These are phyloP conservation scores for Fusarium siculi DNA, from an alignment of 2,329 filamentous ascomycete species.

Conservation along the genomic window DNA sequence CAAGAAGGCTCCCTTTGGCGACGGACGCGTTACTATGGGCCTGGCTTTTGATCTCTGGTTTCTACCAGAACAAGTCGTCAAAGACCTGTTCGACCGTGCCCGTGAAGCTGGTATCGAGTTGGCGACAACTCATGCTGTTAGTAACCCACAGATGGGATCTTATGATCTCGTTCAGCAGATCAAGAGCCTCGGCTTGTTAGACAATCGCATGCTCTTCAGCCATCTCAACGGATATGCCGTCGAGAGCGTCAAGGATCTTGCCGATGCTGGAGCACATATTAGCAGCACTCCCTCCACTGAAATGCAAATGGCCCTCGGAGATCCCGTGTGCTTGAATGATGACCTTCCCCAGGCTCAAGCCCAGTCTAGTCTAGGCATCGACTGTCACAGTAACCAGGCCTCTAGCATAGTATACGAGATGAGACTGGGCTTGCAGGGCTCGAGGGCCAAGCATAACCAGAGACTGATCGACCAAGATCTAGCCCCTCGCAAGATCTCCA, in stretches of 20 bases:
- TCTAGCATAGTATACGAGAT: constrained; percentile 13
- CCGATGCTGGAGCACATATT: background rate
- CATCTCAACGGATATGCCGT: background rate
- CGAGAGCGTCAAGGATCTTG: background rate
- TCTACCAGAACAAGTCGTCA: background rate
- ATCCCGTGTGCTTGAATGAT: background rate
- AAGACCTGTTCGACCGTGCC: background rate
- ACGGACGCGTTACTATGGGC: background rate
- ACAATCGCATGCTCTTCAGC: constrained; percentile 1
- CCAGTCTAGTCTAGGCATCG: constrained; percentile 1
- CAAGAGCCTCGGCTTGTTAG: background rate
- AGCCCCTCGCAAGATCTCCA: background rate
- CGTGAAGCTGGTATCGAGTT: background rate
- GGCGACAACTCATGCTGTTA: constrained; percentile 3
- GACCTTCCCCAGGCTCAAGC: background rate
- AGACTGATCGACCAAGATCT: background rate
- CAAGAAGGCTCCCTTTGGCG: background rate
- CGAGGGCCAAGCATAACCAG: background rate
- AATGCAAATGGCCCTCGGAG: constrained; percentile 17
- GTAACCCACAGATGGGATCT: background rate
- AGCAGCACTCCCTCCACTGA: constrained; percentile 21
- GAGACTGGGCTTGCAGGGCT: background rate
- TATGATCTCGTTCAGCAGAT: constrained; percentile 1
- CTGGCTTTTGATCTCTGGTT: constrained; percentile 24
- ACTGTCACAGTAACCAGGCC: constrained; percentile 14